Evolutionary conservation across 1,139 yeast genomes (phyloP), one percentile per base, ranked within the genome.

Genomic region (Pneumocystis carinii): DNA sequence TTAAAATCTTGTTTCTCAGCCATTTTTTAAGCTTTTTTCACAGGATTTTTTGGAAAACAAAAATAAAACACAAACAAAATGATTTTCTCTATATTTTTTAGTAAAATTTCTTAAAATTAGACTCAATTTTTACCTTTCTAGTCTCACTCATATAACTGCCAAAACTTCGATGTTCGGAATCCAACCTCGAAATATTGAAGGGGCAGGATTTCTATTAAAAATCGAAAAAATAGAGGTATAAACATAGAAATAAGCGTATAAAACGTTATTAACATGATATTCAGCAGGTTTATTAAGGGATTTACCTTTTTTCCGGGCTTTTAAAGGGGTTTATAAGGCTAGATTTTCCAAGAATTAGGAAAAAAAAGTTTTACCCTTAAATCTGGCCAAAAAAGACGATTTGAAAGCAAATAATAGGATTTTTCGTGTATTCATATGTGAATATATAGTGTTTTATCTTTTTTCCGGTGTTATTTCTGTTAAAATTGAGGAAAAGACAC

Each of bases 11-110:
- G 55, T 24, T 48, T 48, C 27, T 48, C 55, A 48, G 1, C 5
- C 55, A 48, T 48, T 48, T 48, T 24, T 63, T 61, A 59, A 42
- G 63, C 62, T 64, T 62, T 64, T 64, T 61, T 66, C 61, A 17
- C 62, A 19, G 66, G 27, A 53, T 7, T 35, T 61, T n/a, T 15
- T 29, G 36, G n/a, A 7, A 4, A 12, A 37, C 10, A 38, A 35
- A 61, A 8, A 14, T 2, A 61, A 19, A 58, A 61, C 15, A 58
- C 15, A 2, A 6, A 58, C 32, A 19, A 61, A 61, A 58, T 1
- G 3, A 24, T 24, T 10, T 17, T 32, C 35, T n/a, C 35, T 32
- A 7, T 7, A 32, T 32, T 7, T 4, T 32, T 32, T 32, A 7
- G 4, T 8, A 32, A 8, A 7, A 32, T 5, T 32, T 32, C 35